Evolutionary conservation across 352 stramenopile species (phyloP), one percentile per base, ranked within the genome.

Genomic region (Pythium vanterpoolii): DNA sequence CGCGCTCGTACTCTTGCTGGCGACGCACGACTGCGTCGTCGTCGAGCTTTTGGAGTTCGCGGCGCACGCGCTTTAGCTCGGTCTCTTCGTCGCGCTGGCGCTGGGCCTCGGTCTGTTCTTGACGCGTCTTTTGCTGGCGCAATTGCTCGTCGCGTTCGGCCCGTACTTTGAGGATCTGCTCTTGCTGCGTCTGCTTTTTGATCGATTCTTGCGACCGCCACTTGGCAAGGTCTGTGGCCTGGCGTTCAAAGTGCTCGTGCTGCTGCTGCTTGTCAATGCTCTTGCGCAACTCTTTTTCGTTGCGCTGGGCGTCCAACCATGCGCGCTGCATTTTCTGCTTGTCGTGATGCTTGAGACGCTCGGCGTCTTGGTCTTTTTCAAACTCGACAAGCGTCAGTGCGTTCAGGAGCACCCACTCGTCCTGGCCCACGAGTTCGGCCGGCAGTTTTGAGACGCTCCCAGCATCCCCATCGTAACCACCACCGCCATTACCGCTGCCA

Each of bases 371-470:
- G 40, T 83, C 74, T 34, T 72, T 81, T 44, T 90, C 79, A 60
- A 77, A 86, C 56, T 90, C 79, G 21, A 90, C 77, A n/a, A 86
- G 71, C 26, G 76, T 86, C 26, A 90, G 71, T 11, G 79, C 79
- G 47, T 90, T 87, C 11, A 90, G 72, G 49, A 90, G 67, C 14
- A 90, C 79, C 79, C 79, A 90, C 57, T 90, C 79, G 52, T 90
- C 79, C 30, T 86, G 76, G 4, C 58, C 66, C 34, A 79, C 72
- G 1, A 86, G 60, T 28, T 69, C 64, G 21, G 68, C 50, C 30
- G 44, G 27, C n/a, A 68, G n/a, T 24, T 33, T 34, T 18, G n/a
- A 24, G n/a, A 46, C 2, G 38, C 16, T 21, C 6, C 23, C 39
- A 13, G 18, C 53, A 31, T 27, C 26, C 11, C 3, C 40, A n/a